These are phyloP conservation scores for Podila clonocystis DNA, from an alignment of 192 early-diverging fungal genomes.

Conservation along the genomic window DNA sequence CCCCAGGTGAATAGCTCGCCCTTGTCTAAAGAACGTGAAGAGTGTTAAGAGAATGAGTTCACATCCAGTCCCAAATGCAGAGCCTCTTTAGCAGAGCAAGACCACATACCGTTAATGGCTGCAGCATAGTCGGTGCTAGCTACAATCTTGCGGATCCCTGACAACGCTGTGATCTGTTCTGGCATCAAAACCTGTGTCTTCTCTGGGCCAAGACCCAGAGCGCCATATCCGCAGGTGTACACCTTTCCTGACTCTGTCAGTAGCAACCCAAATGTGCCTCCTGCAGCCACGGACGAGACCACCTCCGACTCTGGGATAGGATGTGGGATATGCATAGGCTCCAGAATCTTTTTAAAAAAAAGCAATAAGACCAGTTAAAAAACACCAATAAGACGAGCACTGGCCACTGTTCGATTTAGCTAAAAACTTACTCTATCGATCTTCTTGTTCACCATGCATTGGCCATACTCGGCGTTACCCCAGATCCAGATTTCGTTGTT, in stretches of 20 bases:
- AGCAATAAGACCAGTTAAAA: neutral
- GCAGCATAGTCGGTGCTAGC: conserved; percentile 73
- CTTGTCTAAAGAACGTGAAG: conserved; percentile 14
- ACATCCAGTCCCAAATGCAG: neutral
- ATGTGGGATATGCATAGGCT: conserved; percentile 60
- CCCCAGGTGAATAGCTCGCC: conserved; percentile 46
- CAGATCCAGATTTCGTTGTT: conserved; percentile 70
- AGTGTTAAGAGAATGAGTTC: neutral
- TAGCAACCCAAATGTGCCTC: conserved; percentile 66
- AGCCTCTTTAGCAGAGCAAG: neutral
- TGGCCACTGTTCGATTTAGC: neutral
- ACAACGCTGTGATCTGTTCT: conserved; percentile 44
- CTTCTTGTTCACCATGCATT: conserved; percentile 69
- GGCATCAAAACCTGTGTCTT: conserved; percentile 59
- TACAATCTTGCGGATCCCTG: conserved; percentile 54
- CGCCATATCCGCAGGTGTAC: conserved; percentile 74
- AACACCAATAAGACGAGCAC: neutral
- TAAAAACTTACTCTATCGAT: conserved; percentile 59
- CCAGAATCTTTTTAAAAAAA: conserved; percentile 61
- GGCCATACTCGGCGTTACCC: conserved; percentile 84
- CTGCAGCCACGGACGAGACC: conserved; percentile 68
- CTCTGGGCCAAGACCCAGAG: conserved; percentile 63
- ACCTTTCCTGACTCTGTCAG: conserved; percentile 63
- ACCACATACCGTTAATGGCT: conserved; percentile 56
- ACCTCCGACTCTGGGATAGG: conserved; percentile 40